Base-by-base conservation (phyloP, 2,329 filamentous ascomycete genomes). In the Westerdykella aurantiaca region DNA sequence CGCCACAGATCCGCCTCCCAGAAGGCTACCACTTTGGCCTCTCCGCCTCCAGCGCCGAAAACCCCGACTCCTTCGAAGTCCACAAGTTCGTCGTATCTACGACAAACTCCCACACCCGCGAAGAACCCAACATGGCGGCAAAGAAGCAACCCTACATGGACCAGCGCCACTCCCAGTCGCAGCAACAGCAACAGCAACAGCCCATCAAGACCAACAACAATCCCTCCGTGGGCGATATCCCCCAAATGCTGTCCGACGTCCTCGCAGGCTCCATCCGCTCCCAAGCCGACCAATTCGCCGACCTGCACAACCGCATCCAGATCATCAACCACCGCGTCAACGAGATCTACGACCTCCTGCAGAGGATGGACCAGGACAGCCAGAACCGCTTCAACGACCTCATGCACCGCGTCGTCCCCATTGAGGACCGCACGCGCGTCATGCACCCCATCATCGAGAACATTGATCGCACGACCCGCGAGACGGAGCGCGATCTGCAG, bases 21-120 rank as follows among this genome's bases (percentile, higher is more conserved):
- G 58, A 77, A 2, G 87, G 87, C 53, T 94, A 97, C 72, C 79
- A 80, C 64, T 87, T 95, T 53, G 93, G 93, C 57, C 72, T 98
- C 55, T 88, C 86, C 11, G 93, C 91, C 34, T 86, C 88, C 13
- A 91, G 88, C 3, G 86, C 88, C 23, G 91, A 97, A 54, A 90
- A 82, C 57, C 89, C 93, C 0, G 93, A 98, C 70, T 95, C 88
- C 5, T 95, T 96, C 60, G 93, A 98, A 69, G 69, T 95, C 53
- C 93, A 90, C 75, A 94, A 91, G 65, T 79, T 97, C 62, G 77
- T 86, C 31, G 80, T 93, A 41, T 80, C 83, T 60, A 82, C 57
- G 48, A 70, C 63, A n/a, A 66, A 64, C 46, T 50, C 64, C 1
- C 44, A 62, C 50, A 60, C 62, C 10, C 55, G 58, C 38, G 60